phyloP scores from a whole-genome alignment of 495 filamentous ascomycete genomes.

The Aspergillus steynii region DNA sequence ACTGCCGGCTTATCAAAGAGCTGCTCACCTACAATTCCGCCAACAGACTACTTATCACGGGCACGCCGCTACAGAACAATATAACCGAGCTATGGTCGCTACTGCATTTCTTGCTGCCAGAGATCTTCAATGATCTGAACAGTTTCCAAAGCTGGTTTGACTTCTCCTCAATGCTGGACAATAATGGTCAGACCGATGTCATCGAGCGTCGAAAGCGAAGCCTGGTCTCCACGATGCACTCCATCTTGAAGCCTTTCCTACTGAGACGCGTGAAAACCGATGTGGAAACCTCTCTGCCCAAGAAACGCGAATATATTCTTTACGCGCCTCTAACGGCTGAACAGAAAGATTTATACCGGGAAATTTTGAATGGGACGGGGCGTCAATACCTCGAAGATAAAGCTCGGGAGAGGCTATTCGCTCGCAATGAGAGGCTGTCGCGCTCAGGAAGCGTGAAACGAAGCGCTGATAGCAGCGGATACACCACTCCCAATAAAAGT shows the following conservation, averaged over 20 bases:
- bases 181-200: conserved; percentile 61
- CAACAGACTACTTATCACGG: conserved; percentile 88
- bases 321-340: conserved; percentile 85
- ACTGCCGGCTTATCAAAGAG: conserved; percentile 87
- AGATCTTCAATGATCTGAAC: conserved; percentile 85
- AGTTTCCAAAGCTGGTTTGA: conserved; percentile 96
- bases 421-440: conserved; percentile 32
- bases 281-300: conserved; percentile 84
- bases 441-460: conserved; percentile 54
- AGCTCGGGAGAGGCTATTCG: conserved; percentile 64
- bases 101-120: conserved; percentile 88
- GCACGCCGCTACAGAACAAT: conserved; percentile 95
- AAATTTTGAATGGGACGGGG: conserved; percentile 76
- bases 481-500: conserved; percentile 61
- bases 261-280: conserved; percentile 89
- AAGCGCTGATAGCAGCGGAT: conserved; percentile 44
- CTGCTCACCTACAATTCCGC: conserved; percentile 84
- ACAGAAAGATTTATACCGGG: conserved; percentile 89
- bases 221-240: conserved; percentile 84
- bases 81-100: conserved; percentile 94
- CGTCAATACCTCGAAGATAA: conserved; percentile 82
- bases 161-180: conserved; percentile 83
- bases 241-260: conserved; percentile 88
- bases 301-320: conserved; percentile 93
- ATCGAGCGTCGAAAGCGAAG: conserved; percentile 66